phyloP scores from a whole-genome alignment of 2,329 filamentous ascomycete species.

The Alternaria angustiovoidea region DNA sequence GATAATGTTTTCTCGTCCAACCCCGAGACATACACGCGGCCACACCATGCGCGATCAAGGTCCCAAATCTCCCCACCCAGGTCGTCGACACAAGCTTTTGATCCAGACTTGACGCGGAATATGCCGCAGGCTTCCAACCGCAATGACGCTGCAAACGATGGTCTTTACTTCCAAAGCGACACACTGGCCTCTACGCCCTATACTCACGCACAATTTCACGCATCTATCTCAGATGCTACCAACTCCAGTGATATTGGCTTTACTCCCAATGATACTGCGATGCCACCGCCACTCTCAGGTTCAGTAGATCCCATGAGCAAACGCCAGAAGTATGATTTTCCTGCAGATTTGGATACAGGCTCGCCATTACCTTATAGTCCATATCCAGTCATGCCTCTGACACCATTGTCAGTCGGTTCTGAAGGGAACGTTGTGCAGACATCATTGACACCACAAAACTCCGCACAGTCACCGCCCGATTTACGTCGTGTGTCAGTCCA shows the following conservation, averaged over 20 bases:
- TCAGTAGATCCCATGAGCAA: slow-evolving; percentile 26
- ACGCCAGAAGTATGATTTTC: slow-evolving; percentile 37
- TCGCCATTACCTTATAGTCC: slow-evolving; percentile 53
- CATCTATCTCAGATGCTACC: slow-evolving; percentile 26
- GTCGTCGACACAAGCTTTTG: slow-evolving; percentile 32
- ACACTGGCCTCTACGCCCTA: slow-evolving; percentile 21
- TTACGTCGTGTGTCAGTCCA: slow-evolving; percentile 68
- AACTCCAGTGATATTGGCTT: slow-evolving; percentile 24
- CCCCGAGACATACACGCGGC: slow-evolving; percentile 23
- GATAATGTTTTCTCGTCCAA: slow-evolving; percentile 32
- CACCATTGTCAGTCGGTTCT: slow-evolving; percentile 50
- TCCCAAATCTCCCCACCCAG: slow-evolving; percentile 35
- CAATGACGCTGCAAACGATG: slow-evolving; percentile 24
- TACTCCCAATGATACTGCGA: slow-evolving; percentile 28
- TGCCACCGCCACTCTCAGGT: slow-evolving; percentile 38
- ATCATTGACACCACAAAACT: slow-evolving; percentile 29
- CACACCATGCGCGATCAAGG: slow-evolving; percentile 34
- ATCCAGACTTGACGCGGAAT: slow-evolving; percentile 37
- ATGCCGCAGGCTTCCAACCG: slow-evolving; percentile 22
- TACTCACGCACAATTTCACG: slow-evolving; percentile 28
- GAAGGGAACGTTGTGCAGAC: slow-evolving; percentile 40
- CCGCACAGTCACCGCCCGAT: slow-evolving; percentile 51
- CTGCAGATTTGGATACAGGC: slow-evolving; percentile 42
- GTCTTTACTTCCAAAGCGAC: slow-evolving; percentile 19
- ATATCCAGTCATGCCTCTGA: slow-evolving; percentile 56